A percentile compares a stretch with the other conserved stretches of the same genome.
Conservation (phyloP, 2,329 filamentous ascomycete species). For the Claviceps capensis region DNA sequence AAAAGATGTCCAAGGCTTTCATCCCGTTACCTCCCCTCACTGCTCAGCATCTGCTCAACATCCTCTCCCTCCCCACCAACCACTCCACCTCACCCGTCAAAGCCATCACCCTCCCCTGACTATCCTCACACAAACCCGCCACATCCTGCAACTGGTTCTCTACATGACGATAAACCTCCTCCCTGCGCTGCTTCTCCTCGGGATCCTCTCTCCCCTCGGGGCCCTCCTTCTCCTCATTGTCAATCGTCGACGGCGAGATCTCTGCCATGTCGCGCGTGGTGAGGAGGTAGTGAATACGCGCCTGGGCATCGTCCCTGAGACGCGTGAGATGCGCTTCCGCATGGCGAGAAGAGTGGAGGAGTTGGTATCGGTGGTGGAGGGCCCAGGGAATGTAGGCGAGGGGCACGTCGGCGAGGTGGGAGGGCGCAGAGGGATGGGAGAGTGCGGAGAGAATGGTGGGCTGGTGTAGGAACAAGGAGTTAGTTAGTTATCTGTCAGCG, state of each 20-base stretch:
- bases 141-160: conserved; percentile 13
- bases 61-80: conserved; percentile 2
- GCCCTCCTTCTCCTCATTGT: too few species aligned
- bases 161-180: conserved; percentile 14
- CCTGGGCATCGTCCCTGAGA: neutral
- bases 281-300: neutral
- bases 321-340: neutral
- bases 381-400: conserved; percentile 6
- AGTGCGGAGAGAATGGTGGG: conserved; percentile 12
- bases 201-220: too few species aligned
- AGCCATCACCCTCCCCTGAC: conserved; percentile 7
- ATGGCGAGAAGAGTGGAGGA: conserved; percentile 5
- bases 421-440: conserved; percentile 8
- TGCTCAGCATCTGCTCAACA: neutral
- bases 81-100: conserved; percentile 4
- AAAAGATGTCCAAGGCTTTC: too few species aligned
- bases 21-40: too few species aligned
- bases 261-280: neutral
- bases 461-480: conserved; percentile 6
- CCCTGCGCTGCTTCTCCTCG: neutral
- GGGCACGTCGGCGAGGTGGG: conserved; percentile 10
- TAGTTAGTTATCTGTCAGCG: neutral
- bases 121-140: neutral
- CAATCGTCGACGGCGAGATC: neutral
- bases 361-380: conserved; percentile 10